These are phyloP conservation scores for Metarhizium humberi DNA, from an alignment of 2,329 filamentous ascomycete genomes.

Conservation along the genomic window DNA sequence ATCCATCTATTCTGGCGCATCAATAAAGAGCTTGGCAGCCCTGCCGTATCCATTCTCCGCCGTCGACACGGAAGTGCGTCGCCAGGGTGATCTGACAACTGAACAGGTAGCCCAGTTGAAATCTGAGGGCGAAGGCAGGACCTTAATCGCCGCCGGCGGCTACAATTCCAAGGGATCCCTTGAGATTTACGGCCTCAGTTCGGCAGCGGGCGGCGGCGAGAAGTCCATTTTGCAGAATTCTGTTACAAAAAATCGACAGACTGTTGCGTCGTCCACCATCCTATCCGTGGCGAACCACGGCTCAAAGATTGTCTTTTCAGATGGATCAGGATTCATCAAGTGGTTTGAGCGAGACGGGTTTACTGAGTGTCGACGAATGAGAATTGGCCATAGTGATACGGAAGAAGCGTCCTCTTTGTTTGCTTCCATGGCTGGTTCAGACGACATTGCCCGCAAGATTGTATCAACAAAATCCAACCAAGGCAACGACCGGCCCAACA, in stretches of 20 bases:
- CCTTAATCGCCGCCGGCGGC: slow-evolving; percentile 73
- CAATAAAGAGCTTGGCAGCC: slow-evolving; percentile 63
- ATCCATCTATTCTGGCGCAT: slow-evolving; percentile 75
- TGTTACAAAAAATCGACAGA: slow-evolving; percentile 70
- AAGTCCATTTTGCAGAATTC: slow-evolving; percentile 30
- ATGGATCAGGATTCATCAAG: slow-evolving; percentile 74
- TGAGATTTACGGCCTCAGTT: slow-evolving; percentile 66
- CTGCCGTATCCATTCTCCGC: slow-evolving; percentile 60
- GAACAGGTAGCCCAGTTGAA: slow-evolving; percentile 47
- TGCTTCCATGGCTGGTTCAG: slow-evolving; percentile 41
- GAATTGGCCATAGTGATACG: slow-evolving; percentile 45
- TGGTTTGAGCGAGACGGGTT: slow-evolving; percentile 85
- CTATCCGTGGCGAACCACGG: slow-evolving; percentile 77
- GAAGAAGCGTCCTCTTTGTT: slow-evolving; percentile 39
- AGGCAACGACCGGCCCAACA: slow-evolving; percentile 28
- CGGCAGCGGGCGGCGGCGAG: slow-evolving; percentile 17
- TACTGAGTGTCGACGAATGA: slow-evolving; percentile 46
- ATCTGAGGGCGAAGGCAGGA: slow-evolving; percentile 43
- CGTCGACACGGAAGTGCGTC: slow-evolving; percentile 48
- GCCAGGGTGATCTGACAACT: slow-evolving; percentile 43
- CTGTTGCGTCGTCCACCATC: slow-evolving; percentile 69
- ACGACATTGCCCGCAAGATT: slow-evolving; percentile 74
- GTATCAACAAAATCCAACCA: slow-evolving; percentile 45
- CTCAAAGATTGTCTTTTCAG: slow-evolving; percentile 70
- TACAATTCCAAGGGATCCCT: slow-evolving; percentile 88